Percentiles rank a stretch among this genome's conserved stretches.
These are phyloP conservation scores for Acorus calamus DNA, from an alignment of 106 monocot species.

Conservation along the genomic window DNA sequence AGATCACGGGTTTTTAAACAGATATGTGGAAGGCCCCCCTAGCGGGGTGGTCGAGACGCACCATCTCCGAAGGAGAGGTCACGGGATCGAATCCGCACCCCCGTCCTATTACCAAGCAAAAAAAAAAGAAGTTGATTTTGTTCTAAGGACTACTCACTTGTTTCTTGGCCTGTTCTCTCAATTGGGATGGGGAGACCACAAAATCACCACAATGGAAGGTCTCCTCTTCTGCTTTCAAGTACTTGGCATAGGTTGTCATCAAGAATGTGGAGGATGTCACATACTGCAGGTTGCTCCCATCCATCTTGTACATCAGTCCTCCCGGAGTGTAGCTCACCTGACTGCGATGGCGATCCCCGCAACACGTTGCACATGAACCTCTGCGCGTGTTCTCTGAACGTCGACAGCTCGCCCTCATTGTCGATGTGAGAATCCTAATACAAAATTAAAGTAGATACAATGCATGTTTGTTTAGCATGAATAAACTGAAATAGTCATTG, in stretches of 20 bases:
- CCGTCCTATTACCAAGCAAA: too few relatives aligned
- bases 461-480: too few relatives aligned
- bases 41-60: too few relatives aligned
- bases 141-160: conserved; percentile 13
- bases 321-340: conserved; percentile 30
- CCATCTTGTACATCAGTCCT: conserved; percentile 35
- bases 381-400: conserved; percentile 26
- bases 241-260: conserved; percentile 33
- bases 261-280: conserved; percentile 35
- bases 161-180: conserved; percentile 18
- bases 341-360: conserved; percentile 30
- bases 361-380: conserved; percentile 30
- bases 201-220: conserved; percentile 19
- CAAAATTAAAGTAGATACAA: not conserved
- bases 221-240: conserved; percentile 21
- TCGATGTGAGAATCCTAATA: conserved; percentile 20
- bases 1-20: too few relatives aligned
- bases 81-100: too few relatives aligned
- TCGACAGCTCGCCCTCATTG: conserved; percentile 10
- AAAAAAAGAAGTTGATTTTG: too few relatives aligned
- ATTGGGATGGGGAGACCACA: conserved; percentile 7
- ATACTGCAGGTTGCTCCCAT: conserved; percentile 34
- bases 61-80: too few relatives aligned
- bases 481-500: too few relatives aligned
- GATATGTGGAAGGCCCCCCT: too few relatives aligned